Evolutionary conservation across 768 basidiomycete species (phyloP).

Genomic region (Sistotremastrum suecicum): DNA sequence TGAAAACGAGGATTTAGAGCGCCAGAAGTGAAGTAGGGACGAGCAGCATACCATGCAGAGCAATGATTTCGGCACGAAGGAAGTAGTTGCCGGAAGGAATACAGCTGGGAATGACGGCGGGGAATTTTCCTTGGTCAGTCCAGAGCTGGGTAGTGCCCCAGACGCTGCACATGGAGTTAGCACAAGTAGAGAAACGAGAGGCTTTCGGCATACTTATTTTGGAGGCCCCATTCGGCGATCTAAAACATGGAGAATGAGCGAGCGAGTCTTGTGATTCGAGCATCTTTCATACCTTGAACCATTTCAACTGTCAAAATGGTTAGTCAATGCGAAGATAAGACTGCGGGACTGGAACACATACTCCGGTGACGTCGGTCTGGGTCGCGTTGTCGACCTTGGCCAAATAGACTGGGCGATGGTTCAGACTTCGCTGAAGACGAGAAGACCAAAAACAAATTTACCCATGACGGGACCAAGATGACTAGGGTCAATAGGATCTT

Average conservation of each 20-base stretch:
- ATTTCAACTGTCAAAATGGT: constrained; percentile 4
- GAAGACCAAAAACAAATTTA: constrained; percentile 5
- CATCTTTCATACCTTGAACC: constrained; percentile 19
- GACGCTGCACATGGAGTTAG: no score
- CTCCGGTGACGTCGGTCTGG: constrained; percentile 12
- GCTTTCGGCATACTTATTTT: no score
- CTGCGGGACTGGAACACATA: no score
- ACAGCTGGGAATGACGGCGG: constrained; percentile 16
- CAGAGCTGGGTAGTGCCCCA: constrained; percentile 5
- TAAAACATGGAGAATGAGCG: no score
- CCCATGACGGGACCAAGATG: constrained; percentile 13
- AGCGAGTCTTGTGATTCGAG: neutral
- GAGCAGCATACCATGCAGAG: neutral
- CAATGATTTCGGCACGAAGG: constrained; percentile 12
- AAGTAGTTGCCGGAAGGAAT: constrained; percentile 15
- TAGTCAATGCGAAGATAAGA: no score
- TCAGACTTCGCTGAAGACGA: neutral
- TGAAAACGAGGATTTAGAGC: no score
- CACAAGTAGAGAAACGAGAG: no score
- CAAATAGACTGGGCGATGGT: neutral
- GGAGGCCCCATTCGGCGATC: no score
- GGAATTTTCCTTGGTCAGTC: constrained; percentile 13
- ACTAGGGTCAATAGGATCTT: constrained; percentile 13
- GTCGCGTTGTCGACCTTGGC: constrained; percentile 11
- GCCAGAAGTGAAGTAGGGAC: no score